These are phyloP conservation scores for Ramalina intermedia DNA, from an alignment of 495 filamentous ascomycete genomes.

Conservation along the genomic window DNA sequence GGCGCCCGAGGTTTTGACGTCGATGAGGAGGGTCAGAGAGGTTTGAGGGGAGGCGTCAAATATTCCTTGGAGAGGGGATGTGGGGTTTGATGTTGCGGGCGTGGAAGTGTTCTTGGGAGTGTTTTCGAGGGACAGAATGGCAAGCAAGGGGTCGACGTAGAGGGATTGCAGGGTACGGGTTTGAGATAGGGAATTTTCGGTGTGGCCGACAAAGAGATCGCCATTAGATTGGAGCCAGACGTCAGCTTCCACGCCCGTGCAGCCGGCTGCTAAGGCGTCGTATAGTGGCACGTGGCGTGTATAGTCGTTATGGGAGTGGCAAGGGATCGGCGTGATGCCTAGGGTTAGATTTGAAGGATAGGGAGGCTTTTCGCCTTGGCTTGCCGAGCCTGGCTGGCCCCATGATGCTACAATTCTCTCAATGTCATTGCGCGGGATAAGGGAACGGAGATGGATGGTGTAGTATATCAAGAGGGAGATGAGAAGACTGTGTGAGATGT, in stretches of 20 bases:
- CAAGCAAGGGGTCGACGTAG: constrained; percentile 50
- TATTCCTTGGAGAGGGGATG: constrained; percentile 33
- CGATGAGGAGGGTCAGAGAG: constrained; percentile 21
- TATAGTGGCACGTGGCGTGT: constrained; percentile 44
- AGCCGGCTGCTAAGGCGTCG: constrained; percentile 34
- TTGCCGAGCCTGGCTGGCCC: background rate
- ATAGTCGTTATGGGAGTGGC: constrained; percentile 60
- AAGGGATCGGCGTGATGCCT: constrained; percentile 41
- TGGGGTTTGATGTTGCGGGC: constrained; percentile 26
- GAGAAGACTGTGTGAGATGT: background rate
- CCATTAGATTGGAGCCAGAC: constrained; percentile 43
- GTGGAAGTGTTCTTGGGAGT: constrained; percentile 10
- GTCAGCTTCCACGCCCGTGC: constrained; percentile 60
- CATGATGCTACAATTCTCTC: constrained; percentile 5
- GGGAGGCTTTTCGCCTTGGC: background rate
- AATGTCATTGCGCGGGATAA: constrained; percentile 6
- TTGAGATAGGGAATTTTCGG: constrained; percentile 31
- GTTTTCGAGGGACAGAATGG: constrained; percentile 41
- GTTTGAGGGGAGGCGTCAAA: constrained; percentile 32
- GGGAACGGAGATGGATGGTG: background rate
- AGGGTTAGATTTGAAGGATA: constrained; percentile 35
- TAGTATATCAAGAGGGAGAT: constrained; percentile 5
- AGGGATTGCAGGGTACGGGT: constrained; percentile 45
- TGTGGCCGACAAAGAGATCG: constrained; percentile 44
- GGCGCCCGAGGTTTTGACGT: constrained; percentile 29